These are phyloP conservation scores for Kwoniella dendrophila DNA, from an alignment of 768 basidiomycete species.

Conservation along the genomic window DNA sequence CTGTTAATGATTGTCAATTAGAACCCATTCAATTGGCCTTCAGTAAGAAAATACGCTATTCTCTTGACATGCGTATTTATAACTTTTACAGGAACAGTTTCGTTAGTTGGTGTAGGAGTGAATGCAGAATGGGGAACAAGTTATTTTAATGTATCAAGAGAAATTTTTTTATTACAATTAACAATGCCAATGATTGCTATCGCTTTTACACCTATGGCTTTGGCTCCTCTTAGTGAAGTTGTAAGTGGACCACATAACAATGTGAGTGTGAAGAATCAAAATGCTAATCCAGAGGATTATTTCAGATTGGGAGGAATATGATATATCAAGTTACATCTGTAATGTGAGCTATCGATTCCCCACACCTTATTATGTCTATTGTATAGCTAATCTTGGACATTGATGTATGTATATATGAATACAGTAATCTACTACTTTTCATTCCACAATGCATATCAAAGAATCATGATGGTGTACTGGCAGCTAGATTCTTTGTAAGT, in stretches of 20 bases:
- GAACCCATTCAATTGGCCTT: slow-evolving; percentile 54
- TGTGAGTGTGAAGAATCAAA: not conserved
- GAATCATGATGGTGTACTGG: slow-evolving; percentile 35
- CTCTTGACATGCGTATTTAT: slow-evolving; percentile 34
- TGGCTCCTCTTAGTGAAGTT: slow-evolving; percentile 50
- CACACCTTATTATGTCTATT: not conserved
- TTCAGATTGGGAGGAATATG: slow-evolving; percentile 42
- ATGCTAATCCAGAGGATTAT: not conserved
- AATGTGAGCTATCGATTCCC: slow-evolving; percentile 30
- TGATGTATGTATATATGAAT: too few relatives aligned
- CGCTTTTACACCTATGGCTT: slow-evolving; percentile 44
- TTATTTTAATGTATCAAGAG: slow-evolving; percentile 27
- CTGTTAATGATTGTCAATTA: slow-evolving; percentile 14
- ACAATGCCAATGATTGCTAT: slow-evolving; percentile 39
- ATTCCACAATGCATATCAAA: slow-evolving; percentile 45
- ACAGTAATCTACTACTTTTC: slow-evolving; percentile 39
- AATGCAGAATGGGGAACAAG: slow-evolving; percentile 27
- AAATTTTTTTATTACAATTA: slow-evolving; percentile 23
- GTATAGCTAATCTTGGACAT: not conserved
- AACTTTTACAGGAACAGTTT: slow-evolving; percentile 31
- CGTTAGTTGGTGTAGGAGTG: slow-evolving; percentile 13
- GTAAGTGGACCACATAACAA: slow-evolving; percentile 19
- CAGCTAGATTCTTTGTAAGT: slow-evolving; percentile 43
- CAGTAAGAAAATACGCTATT: slow-evolving; percentile 37
- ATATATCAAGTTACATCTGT: slow-evolving; percentile 49